These are phyloP conservation scores for Tetrapisispora fleetii DNA, from an alignment of 805 yeast genomes.

Conservation along the genomic window DNA sequence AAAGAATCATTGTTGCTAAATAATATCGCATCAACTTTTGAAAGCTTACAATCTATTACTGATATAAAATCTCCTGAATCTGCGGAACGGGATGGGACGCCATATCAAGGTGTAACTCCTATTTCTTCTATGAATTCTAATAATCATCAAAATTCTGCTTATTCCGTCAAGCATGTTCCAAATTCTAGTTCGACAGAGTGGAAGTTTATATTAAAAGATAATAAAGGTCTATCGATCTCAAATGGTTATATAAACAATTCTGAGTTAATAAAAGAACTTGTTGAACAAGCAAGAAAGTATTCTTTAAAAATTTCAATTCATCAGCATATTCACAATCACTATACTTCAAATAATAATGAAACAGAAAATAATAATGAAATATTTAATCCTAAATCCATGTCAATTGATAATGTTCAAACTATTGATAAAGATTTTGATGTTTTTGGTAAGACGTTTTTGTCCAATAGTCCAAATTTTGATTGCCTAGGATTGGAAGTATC, in stretches of 20 bases:
- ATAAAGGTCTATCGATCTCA: conserved; percentile 36
- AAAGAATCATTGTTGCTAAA: background rate
- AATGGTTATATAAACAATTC: conserved; percentile 45
- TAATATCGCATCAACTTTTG: conserved; percentile 1
- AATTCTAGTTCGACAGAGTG: conserved; percentile 40
- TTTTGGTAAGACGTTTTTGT: conserved; percentile 9
- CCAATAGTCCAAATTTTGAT: conserved; percentile 14
- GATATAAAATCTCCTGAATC: conserved; percentile 2
- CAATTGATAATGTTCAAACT: background rate
- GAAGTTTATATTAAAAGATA: conserved; percentile 46
- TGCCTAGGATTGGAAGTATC: conserved; percentile 13
- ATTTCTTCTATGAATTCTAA: background rate
- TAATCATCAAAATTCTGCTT: background rate
- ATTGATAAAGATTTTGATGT: background rate
- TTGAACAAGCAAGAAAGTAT: conserved; percentile 50
- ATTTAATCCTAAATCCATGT: background rate
- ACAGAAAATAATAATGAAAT: background rate
- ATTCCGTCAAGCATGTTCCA: background rate
- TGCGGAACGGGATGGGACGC: background rate
- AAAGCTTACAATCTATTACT: background rate
- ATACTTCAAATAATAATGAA: conserved; percentile 22
- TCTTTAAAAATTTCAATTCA: conserved; percentile 60
- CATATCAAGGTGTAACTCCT: background rate
- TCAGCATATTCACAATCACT: conserved; percentile 80
- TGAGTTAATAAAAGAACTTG: conserved; percentile 45